Percentiles rank a stretch among this genome's conserved stretches.
Evolutionary conservation across 1,284 basidiomycete species (phyloP).

Genomic region (Baeospora myosura): DNA sequence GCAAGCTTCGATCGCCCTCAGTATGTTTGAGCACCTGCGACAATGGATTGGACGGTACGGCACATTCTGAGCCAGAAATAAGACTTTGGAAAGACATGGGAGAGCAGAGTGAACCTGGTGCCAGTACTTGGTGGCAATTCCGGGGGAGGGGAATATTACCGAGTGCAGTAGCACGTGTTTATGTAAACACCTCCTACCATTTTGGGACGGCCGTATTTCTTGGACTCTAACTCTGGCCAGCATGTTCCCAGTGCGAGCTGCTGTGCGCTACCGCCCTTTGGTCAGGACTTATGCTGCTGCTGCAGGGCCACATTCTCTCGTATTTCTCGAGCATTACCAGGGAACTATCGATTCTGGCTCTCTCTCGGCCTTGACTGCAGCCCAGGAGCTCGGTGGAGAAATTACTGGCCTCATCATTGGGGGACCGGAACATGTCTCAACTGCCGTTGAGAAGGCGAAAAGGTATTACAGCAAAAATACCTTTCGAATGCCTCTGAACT

Average conservation of each 20-base stretch:
- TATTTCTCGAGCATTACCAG: constrained; percentile 83
- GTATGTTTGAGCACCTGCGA: constrained; percentile 89
- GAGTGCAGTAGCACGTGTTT: not conserved
- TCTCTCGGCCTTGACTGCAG: constrained; percentile 88
- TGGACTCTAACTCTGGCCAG: no score
- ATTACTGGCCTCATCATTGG: constrained; percentile 88
- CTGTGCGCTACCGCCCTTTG: constrained; percentile 18
- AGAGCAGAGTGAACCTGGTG: not conserved
- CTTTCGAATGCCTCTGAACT: constrained; percentile 12
- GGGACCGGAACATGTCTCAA: constrained; percentile 61
- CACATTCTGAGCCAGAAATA: constrained; percentile 89
- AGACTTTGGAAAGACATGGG: constrained; percentile 72
- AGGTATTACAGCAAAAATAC: constrained; percentile 43
- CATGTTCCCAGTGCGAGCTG: no score
- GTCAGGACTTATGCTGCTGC: constrained; percentile 50
- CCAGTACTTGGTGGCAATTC: not conserved
- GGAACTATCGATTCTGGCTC: constrained; percentile 80
- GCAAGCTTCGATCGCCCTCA: constrained; percentile 83
- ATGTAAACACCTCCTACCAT: not conserved
- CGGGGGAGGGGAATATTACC: not conserved
- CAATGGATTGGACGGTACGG: constrained; percentile 79
- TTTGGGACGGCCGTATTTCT: no score
- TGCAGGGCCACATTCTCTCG: constrained; percentile 62
- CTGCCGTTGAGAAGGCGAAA: constrained; percentile 70
- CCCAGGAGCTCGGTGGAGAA: constrained; percentile 76